These are phyloP conservation scores for Brassica incana DNA, from an alignment of 345 rosid species.

Conservation along the genomic window DNA sequence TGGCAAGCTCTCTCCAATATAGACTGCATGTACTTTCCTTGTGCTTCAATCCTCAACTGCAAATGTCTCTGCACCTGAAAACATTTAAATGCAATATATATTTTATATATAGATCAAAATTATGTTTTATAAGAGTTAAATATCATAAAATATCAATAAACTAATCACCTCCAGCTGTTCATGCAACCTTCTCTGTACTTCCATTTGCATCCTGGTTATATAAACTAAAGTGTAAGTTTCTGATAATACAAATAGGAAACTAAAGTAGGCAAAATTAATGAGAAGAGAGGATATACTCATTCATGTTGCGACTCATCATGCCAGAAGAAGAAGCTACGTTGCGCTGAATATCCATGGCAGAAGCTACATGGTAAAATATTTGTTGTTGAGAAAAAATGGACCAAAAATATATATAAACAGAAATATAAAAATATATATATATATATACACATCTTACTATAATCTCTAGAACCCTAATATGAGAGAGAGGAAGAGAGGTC, in stretches of 20 bases:
- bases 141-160: slow-evolving; percentile 4
- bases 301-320: slow-evolving; percentile 88
- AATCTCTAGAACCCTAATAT: slow-evolving; percentile 35
- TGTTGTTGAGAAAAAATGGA: not conserved
- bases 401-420: not conserved
- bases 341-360: slow-evolving; percentile 85
- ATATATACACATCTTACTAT: not conserved
- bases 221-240: slow-evolving; percentile 54
- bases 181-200: slow-evolving; percentile 97
- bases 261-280: not conserved
- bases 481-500: slow-evolving; percentile 37
- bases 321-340: slow-evolving; percentile 85
- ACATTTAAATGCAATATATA: not conserved
- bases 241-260: not conserved
- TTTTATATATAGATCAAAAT: not conserved
- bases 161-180: slow-evolving; percentile 88
- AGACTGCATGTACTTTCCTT: slow-evolving; percentile 97
- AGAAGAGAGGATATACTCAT: slow-evolving; percentile 50
- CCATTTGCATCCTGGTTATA: slow-evolving; percentile 97
- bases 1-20: slow-evolving; percentile 94
- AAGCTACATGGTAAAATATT: slow-evolving; percentile 41
- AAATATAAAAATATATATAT: not conserved
- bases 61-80: slow-evolving; percentile 92
- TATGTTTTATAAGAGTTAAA: not conserved
- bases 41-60: slow-evolving; percentile 96